Base-by-base conservation (phyloP, 1,284 basidiomycete species). In the Lignosus rhinocerotis region DNA sequence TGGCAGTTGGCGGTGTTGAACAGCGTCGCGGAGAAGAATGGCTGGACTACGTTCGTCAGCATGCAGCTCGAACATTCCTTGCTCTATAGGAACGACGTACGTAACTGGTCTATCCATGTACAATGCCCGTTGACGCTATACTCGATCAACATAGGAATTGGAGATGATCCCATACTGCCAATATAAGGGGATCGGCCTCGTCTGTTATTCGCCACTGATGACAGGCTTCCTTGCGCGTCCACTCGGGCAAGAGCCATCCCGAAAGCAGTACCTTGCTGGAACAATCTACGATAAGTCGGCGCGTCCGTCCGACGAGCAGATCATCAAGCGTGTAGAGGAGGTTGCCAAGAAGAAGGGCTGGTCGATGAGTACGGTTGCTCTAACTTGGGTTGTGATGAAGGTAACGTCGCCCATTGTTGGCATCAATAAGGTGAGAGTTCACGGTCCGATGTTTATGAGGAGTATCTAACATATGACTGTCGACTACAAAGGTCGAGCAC, bases 81-180 rank as follows among this genome's bases (percentile, higher is more conserved):
- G 17, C 65, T 79, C 6, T 80, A 79, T 66, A 53, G 63, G 30
- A 36, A 42, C n/a, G 55, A 64, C 46, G 63, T 60, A 46, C 47
- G 60, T 48, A 0, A 11, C 2, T 12, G 3, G 10, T 25, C 44
- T 52, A 14, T 30, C 8, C 25, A 10, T 33, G 9, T 16, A 14
- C 32, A n/a, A 31, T 1, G 43, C 14, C 21, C 12, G 11, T 10
- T 21, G 14, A 25, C 12, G 36, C 2, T 25, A 17, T 30, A 46
- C 6, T 41, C 11, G 10, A 16, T 6, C 6, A 10, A 3, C 32
- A 3, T 53, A 80, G 78, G 81, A 84, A 57, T 67, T 72, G 0
- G 80, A 81, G 60, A 78, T 82, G 76, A 65, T 78, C 16, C 70
- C 72, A 2, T 83, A 78, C 67, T 81, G 78, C 68, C 72, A 76